These are phyloP conservation scores for Rhododendron henanense DNA, from an alignment of 148 eudicot species.

Conservation along the genomic window DNA sequence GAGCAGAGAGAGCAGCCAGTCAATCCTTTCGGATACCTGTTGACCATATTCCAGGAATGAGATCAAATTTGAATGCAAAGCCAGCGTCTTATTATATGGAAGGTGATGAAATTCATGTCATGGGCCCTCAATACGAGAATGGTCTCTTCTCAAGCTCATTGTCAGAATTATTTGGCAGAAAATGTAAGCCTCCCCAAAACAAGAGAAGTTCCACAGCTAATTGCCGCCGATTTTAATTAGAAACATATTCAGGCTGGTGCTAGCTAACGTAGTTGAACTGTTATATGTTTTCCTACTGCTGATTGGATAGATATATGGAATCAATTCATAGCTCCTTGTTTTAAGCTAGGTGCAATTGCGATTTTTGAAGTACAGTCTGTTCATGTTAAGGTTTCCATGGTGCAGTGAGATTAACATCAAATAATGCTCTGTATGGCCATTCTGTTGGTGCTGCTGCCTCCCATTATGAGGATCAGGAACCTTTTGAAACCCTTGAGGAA, in stretches of 20 bases:
- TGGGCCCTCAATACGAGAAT: constrained; percentile 52
- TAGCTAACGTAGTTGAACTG: constrained; percentile 1
- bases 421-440: constrained; percentile 40
- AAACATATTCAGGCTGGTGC: not conserved
- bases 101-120: constrained; percentile 35
- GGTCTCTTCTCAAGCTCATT: constrained; percentile 77
- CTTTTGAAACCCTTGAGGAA: constrained; percentile 76
- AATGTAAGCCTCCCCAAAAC: constrained; percentile 42
- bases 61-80: constrained; percentile 28
- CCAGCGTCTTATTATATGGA: constrained; percentile 22
- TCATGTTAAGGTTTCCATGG: not conserved
- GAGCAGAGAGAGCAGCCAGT: constrained; percentile 43
- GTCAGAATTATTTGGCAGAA: constrained; percentile 60
- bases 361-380: not conserved
- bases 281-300: not conserved
- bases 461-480: constrained; percentile 56
- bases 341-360: not conserved
- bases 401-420: constrained; percentile 59
- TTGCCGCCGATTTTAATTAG: not conserved
- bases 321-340: not conserved
- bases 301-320: not conserved
- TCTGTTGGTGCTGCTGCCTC: constrained; percentile 54
- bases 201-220: not conserved
- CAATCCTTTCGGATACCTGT: constrained; percentile 40
- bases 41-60: constrained; percentile 32